A percentile compares a stretch with the other conserved stretches of the same genome.
Conservation (phyloP, 768 basidiomycete species). For the Rhizopogon roseolus region DNA sequence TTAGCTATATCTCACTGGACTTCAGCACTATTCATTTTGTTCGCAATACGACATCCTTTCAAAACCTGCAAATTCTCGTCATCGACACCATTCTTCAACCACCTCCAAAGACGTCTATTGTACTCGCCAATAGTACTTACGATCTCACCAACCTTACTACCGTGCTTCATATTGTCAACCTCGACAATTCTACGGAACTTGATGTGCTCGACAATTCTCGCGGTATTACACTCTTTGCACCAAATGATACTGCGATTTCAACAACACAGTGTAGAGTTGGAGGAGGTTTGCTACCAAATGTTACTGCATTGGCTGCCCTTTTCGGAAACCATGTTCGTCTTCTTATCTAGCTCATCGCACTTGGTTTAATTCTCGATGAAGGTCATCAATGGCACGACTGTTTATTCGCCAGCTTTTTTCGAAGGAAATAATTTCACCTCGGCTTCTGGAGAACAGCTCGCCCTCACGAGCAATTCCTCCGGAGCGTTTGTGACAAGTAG, state of each 20-base stretch:
- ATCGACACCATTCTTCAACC: constrained; percentile 47
- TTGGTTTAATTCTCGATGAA: constrained; percentile 14
- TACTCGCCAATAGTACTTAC: constrained; percentile 31
- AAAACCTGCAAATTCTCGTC: constrained; percentile 41
- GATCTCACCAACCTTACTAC: constrained; percentile 39
- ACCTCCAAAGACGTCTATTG: constrained; percentile 43
- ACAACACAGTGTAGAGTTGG: constrained; percentile 29
- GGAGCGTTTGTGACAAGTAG: constrained; percentile 50
- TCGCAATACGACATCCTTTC: constrained; percentile 32
- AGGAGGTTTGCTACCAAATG: constrained; percentile 35
- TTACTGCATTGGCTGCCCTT: constrained; percentile 38
- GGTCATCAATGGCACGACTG: constrained; percentile 64
- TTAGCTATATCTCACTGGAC: constrained; percentile 1
- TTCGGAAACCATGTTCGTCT: constrained; percentile 56
- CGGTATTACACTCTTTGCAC: constrained; percentile 69
- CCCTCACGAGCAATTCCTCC: constrained; percentile 47
- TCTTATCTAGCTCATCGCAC: neutral
- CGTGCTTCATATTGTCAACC: constrained; percentile 15
- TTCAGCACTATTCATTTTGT: constrained; percentile 27
- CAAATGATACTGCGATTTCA: constrained; percentile 46
- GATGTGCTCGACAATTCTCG: constrained; percentile 28
- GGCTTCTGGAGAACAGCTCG: constrained; percentile 51
- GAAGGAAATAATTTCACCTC: constrained; percentile 38
- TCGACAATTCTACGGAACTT: constrained; percentile 20
- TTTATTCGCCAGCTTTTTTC: constrained; percentile 53